Percentiles rank a stretch among this genome's conserved stretches.
Conservation (phyloP, 495 filamentous ascomycete species). For the Aspergillus steynii region DNA sequence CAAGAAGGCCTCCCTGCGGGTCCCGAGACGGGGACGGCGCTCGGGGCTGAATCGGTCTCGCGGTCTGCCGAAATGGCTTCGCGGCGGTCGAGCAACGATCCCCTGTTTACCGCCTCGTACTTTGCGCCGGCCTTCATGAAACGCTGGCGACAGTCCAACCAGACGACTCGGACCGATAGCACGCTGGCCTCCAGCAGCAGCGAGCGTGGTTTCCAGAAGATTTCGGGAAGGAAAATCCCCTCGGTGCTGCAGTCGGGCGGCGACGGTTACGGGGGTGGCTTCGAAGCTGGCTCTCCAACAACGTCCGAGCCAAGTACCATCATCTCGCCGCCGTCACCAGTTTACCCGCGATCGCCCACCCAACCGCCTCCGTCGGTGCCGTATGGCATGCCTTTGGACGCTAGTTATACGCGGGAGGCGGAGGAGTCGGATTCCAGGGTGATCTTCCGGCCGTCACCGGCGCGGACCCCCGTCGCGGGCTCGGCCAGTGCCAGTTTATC, state of each 20-base stretch:
- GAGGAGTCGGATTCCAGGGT: constrained; percentile 31
- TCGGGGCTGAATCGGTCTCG: constrained; percentile 11
- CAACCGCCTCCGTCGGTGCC: constrained; percentile 37
- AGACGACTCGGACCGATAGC: constrained; percentile 47
- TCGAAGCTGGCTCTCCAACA: constrained; percentile 28
- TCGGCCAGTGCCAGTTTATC: constrained; percentile 34
- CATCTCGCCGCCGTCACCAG: constrained; percentile 26
- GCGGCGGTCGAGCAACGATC: constrained; percentile 54
- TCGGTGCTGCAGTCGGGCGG: constrained; percentile 69
- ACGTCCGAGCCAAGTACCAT: constrained; percentile 25
- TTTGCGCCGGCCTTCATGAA: constrained; percentile 49
- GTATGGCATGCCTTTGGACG: constrained; percentile 39
- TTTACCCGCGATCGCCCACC: constrained; percentile 26
- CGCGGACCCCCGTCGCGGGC: constrained; percentile 49
- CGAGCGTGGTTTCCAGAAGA: constrained; percentile 58
- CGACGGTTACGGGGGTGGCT: constrained; percentile 64
- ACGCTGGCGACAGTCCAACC: constrained; percentile 38
- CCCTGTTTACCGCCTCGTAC: constrained; percentile 56
- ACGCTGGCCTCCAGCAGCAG: constrained; percentile 34
- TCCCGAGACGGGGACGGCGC: constrained; percentile 10
- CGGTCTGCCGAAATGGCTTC: constrained; percentile 41
- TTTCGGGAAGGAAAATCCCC: constrained; percentile 72
- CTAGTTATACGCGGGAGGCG: constrained; percentile 36
- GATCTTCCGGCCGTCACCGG: constrained; percentile 48
- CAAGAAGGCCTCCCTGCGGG: constrained; percentile 28